A percentile compares a stretch with the other conserved stretches of the same genome.
These are phyloP conservation scores for Candida succiphila DNA, from an alignment of 805 yeast genomes.

Conservation along the genomic window DNA sequence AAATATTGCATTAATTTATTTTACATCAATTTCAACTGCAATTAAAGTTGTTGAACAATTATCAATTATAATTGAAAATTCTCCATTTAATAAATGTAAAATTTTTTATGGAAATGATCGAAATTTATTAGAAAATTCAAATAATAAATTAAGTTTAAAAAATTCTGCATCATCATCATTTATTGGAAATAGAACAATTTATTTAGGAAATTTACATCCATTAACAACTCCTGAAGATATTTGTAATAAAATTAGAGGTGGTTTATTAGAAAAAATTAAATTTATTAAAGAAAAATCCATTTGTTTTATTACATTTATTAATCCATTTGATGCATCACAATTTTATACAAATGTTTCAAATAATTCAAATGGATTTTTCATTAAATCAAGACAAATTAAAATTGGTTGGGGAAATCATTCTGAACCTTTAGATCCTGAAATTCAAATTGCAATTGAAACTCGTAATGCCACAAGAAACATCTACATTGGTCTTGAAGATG, in stretches of 20 bases:
- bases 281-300: constrained; percentile 32
- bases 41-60: constrained; percentile 32
- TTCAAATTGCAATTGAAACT: constrained; percentile 49
- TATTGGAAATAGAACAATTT: constrained; percentile 55
- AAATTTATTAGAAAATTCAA: constrained; percentile 1
- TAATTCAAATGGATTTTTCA: constrained; percentile 40
- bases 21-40: constrained; percentile 35
- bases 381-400: constrained; percentile 52
- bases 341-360: constrained; percentile 48
- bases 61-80: constrained; percentile 15
- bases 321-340: constrained; percentile 53
- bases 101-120: constrained; percentile 21
- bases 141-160: neutral
- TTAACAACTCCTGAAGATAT: constrained; percentile 62
- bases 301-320: constrained; percentile 64
- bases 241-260: constrained; percentile 71
- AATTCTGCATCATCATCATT: constrained; percentile 1
- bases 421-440: constrained; percentile 48
- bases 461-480: constrained; percentile 72
- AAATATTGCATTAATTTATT: constrained; percentile 24
- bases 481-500: constrained; percentile 45
- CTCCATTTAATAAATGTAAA: constrained; percentile 13
- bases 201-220: constrained; percentile 56
- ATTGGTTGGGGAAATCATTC: constrained; percentile 70
- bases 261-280: constrained; percentile 54